Evolutionary conservation across 1,284 basidiomycete genomes (phyloP).

Genomic region (Entoloma clypeatum): DNA sequence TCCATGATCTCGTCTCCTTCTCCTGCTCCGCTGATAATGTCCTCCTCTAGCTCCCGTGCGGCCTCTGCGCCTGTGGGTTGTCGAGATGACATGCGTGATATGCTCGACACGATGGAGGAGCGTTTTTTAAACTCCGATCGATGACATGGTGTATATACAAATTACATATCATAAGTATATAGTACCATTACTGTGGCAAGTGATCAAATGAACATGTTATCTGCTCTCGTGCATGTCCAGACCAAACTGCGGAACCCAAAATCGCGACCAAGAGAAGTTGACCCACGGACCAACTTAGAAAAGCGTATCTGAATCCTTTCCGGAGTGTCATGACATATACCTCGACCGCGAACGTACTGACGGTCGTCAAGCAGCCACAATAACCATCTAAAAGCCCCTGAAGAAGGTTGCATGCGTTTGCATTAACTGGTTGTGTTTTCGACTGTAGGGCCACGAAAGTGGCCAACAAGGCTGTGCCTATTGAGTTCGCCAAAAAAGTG

Average conservation of each 20-base stretch:
- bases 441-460: slow-evolving; percentile 71
- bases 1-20: slow-evolving; percentile 70
- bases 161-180: too few relatives aligned
- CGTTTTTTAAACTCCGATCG: slow-evolving; percentile 38
- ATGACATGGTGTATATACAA: too few relatives aligned
- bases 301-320: slow-evolving; percentile 66
- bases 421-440: slow-evolving; percentile 39
- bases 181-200: too few relatives aligned
- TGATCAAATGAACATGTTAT: slow-evolving; percentile 37
- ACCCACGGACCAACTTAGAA: slow-evolving; percentile 64
- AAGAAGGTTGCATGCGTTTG: slow-evolving; percentile 64
- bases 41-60: slow-evolving; percentile 48
- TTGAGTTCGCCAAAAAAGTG: slow-evolving; percentile 83
- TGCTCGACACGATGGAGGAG: slow-evolving; percentile 21
- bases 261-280: slow-evolving; percentile 77
- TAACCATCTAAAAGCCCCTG: slow-evolving; percentile 88
- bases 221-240: slow-evolving; percentile 32
- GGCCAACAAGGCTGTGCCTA: slow-evolving; percentile 76
- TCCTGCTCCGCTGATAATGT: slow-evolving; percentile 44
- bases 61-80: slow-evolving; percentile 40
- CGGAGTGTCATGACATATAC: slow-evolving; percentile 54
- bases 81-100: slow-evolving; percentile 42
- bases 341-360: slow-evolving; percentile 92
- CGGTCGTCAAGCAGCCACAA: slow-evolving; percentile 92
- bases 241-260: slow-evolving; percentile 64